Conservation (phyloP, 106 monocot species). For the Platanthera guangdongensis region DNA sequence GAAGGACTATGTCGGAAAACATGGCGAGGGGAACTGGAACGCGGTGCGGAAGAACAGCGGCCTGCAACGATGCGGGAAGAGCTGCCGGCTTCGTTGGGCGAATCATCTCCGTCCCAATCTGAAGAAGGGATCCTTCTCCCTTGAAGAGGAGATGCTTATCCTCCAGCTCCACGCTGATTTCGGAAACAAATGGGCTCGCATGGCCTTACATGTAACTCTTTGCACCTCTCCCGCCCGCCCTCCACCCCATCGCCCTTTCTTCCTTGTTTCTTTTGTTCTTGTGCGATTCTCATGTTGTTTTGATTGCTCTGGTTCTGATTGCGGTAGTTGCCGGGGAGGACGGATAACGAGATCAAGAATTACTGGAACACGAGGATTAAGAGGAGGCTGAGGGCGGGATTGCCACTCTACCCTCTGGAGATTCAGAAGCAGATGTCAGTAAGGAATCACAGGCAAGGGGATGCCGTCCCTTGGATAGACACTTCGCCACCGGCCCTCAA, state of each 20-base stretch:
- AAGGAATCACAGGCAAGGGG: not conserved
- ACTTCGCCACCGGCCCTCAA: not conserved
- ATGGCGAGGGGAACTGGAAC: constrained; percentile 75
- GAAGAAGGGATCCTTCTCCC: constrained; percentile 62
- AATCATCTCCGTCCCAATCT: constrained; percentile 66
- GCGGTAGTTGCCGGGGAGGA: constrained; percentile 52
- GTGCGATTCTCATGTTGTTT: not conserved
- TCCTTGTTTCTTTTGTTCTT: not conserved
- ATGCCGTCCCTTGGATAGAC: not conserved
- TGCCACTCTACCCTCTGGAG: constrained; percentile 46
- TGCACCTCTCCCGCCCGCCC: not conserved
- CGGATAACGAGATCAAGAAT: constrained; percentile 82
- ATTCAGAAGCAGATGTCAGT: constrained; percentile 6
- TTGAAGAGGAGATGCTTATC: constrained; percentile 59
- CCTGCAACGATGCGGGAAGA: constrained; percentile 61
- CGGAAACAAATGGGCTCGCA: constrained; percentile 85
- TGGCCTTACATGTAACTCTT: constrained; percentile 40
- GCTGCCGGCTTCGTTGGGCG: constrained; percentile 66
- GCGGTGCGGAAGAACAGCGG: constrained; percentile 52
- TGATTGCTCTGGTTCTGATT: not conserved
- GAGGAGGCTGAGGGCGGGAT: constrained; percentile 34
- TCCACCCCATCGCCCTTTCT: not conserved
- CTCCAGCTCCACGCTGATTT: constrained; percentile 50
- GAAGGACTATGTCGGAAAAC: constrained; percentile 34
- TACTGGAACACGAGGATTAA: constrained; percentile 71